Conservation (phyloP, 1,284 basidiomycete genomes). For the Fomitopsis schrenkii region DNA sequence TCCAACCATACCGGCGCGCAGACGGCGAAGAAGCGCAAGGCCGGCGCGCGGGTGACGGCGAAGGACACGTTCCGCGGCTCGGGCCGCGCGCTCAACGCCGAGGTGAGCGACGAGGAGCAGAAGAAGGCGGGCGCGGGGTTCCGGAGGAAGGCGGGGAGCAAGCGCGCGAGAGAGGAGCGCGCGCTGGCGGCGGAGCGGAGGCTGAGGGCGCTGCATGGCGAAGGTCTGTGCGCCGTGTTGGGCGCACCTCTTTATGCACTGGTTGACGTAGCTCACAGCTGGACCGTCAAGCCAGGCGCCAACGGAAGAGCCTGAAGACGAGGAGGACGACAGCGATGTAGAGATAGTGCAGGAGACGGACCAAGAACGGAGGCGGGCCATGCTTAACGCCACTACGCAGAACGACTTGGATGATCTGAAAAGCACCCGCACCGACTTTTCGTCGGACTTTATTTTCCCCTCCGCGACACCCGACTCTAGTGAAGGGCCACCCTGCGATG, state of each 20-base stretch:
- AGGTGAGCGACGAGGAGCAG: constrained; percentile 33
- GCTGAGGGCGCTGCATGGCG: constrained; percentile 39
- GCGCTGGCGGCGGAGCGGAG: constrained; percentile 68
- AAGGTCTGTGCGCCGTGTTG: constrained; percentile 20
- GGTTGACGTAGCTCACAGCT: constrained; percentile 5
- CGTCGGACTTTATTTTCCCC: constrained; percentile 44
- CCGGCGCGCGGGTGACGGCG: constrained; percentile 60
- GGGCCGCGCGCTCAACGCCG: constrained; percentile 50
- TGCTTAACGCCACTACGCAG: constrained; percentile 40
- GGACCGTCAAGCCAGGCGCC: constrained; percentile 13
- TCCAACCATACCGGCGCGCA: constrained; percentile 56
- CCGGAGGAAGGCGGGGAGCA: constrained; percentile 67
- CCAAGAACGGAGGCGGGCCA: constrained; percentile 44
- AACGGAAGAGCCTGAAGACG: constrained; percentile 16
- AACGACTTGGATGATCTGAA: constrained; percentile 33
- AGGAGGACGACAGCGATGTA: constrained; percentile 24
- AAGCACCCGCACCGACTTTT: constrained; percentile 39
- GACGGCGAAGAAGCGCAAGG: constrained; percentile 62
- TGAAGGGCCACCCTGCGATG: neutral
- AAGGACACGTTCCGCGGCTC: constrained; percentile 54
- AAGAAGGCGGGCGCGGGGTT: constrained; percentile 52
- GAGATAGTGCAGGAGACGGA: constrained; percentile 49
- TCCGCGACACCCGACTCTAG: neutral
- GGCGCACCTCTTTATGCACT: neutral
- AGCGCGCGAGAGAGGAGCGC: constrained; percentile 70